Evolutionary conservation across 2,329 filamentous ascomycete genomes (phyloP).

Genomic region (Westerdykella ornata): DNA sequence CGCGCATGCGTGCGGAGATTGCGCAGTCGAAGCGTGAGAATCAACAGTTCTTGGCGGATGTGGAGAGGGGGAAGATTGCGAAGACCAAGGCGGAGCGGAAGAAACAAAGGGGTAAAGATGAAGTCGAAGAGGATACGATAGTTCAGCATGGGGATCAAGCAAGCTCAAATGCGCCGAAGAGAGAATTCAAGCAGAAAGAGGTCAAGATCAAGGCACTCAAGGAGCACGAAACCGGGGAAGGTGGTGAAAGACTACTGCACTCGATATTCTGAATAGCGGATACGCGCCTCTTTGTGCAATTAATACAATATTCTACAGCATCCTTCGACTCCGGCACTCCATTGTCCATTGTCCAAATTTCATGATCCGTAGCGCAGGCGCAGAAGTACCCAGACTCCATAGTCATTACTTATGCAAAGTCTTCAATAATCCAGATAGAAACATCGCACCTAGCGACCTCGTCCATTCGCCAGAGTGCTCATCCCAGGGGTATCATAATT

Average conservation of each 20-base stretch:
- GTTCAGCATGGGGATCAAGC: slow-evolving; percentile 22
- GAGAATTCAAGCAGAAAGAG: slow-evolving; percentile 62
- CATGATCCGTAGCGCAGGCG: no score
- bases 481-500: slow-evolving; percentile 4
- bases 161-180: slow-evolving; percentile 24
- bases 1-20: slow-evolving; percentile 71
- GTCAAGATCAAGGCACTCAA: slow-evolving; percentile 39
- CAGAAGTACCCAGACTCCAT: no score
- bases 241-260: slow-evolving; percentile 31
- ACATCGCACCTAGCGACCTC: neutral
- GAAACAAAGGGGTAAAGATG: slow-evolving; percentile 52
- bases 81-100: slow-evolving; percentile 53
- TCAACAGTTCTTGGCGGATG: slow-evolving; percentile 70
- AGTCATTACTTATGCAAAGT: no score
- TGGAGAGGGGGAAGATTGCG: slow-evolving; percentile 73
- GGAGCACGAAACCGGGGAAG: slow-evolving; percentile 27
- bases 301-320: no score
- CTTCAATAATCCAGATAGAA: no score
- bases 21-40: slow-evolving; percentile 70
- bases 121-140: slow-evolving; percentile 49
- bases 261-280: slow-evolving; percentile 27
- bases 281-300: neutral
- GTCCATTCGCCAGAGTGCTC: neutral
- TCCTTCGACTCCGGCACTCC: no score
- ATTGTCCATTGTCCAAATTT: no score